These are phyloP conservation scores for Mortierella sp. DNA, from an alignment of 371 early-diverging fungal species.

Conservation along the genomic window DNA sequence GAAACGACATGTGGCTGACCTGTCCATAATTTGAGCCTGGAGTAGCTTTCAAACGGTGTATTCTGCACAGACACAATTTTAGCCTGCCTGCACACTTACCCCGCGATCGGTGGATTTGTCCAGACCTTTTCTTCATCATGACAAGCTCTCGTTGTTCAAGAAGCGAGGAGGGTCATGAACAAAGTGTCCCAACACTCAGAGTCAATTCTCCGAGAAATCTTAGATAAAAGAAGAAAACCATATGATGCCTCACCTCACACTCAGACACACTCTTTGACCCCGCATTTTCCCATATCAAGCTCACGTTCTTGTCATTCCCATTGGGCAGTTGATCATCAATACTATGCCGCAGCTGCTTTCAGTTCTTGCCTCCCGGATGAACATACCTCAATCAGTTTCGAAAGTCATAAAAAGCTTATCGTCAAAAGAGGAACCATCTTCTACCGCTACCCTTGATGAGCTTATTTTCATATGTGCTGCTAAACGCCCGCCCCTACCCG, in stretches of 20 bases:
- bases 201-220: neutral
- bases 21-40: neutral
- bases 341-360: neutral
- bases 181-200: too few relatives aligned
- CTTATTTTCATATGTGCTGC: neutral
- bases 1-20: neutral
- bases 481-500: neutral
- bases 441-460: neutral
- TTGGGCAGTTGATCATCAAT: neutral
- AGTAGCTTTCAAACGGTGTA: too few relatives aligned
- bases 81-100: too few relatives aligned
- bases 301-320: neutral
- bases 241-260: neutral
- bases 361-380: neutral
- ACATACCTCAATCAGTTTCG: neutral
- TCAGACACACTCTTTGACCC: neutral
- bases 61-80: neutral
- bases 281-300: conserved; percentile 2
- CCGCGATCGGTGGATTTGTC: too few relatives aligned
- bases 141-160: too few relatives aligned
- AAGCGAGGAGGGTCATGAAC: too few relatives aligned
- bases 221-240: neutral
- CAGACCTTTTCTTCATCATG: too few relatives aligned
- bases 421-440: neutral
- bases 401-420: neutral